These are phyloP conservation scores for Stevia rebaudiana DNA, from an alignment of 140 eudicot species.

Conservation along the genomic window DNA sequence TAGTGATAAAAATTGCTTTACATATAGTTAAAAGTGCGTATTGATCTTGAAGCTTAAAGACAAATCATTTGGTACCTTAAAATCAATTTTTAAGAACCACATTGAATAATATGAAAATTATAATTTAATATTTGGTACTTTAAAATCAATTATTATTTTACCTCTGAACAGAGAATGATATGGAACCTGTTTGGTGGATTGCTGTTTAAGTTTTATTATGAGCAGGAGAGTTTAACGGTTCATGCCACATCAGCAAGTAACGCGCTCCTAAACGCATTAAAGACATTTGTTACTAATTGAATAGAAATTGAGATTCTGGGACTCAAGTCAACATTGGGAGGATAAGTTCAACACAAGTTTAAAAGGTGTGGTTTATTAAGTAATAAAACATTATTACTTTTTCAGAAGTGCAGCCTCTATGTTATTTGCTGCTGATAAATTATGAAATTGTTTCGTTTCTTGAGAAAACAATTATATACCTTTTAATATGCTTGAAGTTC, in stretches of 20 bases:
- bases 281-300: conserved; percentile 26
- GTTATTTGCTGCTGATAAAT: conserved; percentile 13
- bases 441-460: background rate
- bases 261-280: conserved; percentile 15
- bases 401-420: conserved; percentile 18
- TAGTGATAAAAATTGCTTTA: background rate
- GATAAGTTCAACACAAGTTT: conserved; percentile 22
- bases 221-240: conserved; percentile 10
- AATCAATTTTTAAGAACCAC: background rate
- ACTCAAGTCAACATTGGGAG: conserved; percentile 24
- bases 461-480: background rate
- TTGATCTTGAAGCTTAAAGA: background rate
- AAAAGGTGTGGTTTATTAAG: conserved; percentile 13
- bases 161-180: conserved; percentile 27
- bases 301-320: conserved; percentile 25
- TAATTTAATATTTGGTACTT: too few relatives aligned
- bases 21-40: background rate
- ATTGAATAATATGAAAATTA: too few relatives aligned
- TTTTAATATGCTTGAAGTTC: conserved; percentile 6
- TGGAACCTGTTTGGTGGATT: conserved; percentile 30
- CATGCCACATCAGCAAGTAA: conserved; percentile 28
- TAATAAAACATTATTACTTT: conserved; percentile 21
- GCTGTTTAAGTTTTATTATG: conserved; percentile 26
- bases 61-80: background rate
- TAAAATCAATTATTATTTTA: background rate